Conservation (phyloP, 148 eudicot genomes). For the Spergularia marina region DNA sequence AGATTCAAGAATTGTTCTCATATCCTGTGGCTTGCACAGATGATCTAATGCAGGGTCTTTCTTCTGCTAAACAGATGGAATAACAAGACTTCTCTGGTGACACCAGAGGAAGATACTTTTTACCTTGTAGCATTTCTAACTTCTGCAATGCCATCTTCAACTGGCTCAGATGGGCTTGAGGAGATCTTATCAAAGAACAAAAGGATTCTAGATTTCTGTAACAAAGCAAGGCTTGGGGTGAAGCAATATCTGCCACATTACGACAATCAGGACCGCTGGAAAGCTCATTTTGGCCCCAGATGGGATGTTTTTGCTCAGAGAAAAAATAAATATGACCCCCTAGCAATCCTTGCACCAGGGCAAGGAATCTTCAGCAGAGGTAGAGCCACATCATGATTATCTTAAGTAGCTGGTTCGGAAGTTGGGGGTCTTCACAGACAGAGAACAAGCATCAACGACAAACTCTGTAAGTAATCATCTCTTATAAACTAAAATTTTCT, state of each 20-base stretch:
- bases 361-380: slow-evolving; percentile 70
- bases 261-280: slow-evolving; percentile 60
- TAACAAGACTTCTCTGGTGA: slow-evolving; percentile 61
- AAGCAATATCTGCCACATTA: slow-evolving; percentile 87
- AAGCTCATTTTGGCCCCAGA: slow-evolving; percentile 61
- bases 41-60: neutral
- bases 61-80: slow-evolving; percentile 57
- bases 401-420: slow-evolving; percentile 9
- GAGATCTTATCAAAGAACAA: slow-evolving; percentile 53
- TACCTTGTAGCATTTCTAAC: slow-evolving; percentile 64
- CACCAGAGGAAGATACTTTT: slow-evolving; percentile 76
- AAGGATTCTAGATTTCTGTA: slow-evolving; percentile 56
- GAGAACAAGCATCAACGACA: slow-evolving; percentile 15
- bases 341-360: slow-evolving; percentile 80
- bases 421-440: slow-evolving; percentile 4
- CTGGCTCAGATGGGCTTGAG: slow-evolving; percentile 56
- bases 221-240: slow-evolving; percentile 49
- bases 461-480: slow-evolving; percentile 26
- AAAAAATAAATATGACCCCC: slow-evolving; percentile 72
- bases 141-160: slow-evolving; percentile 44
- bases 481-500: slow-evolving; percentile 6
- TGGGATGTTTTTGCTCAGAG: slow-evolving; percentile 62
- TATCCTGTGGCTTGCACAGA: neutral
- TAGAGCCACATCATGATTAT: slow-evolving; percentile 31
- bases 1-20: neutral